Percentiles rank a stretch among this genome's conserved stretches.
Evolutionary conservation across 345 rosid species (phyloP).

Genomic region (Hypericum androsaemum): DNA sequence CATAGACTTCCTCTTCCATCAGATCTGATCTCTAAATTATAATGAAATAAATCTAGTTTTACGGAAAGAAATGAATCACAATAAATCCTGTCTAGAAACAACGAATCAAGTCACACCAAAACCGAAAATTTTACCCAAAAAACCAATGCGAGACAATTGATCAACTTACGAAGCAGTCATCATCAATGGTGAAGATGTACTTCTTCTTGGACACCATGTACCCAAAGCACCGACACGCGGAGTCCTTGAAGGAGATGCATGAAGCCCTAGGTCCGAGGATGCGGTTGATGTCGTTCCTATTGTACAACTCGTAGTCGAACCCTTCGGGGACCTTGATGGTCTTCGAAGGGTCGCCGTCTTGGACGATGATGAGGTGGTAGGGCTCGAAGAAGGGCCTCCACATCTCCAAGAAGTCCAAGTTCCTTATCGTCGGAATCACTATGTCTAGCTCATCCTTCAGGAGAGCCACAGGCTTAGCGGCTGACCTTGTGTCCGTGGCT

Average conservation of each 20-base stretch:
- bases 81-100: too few relatives aligned
- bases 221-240: constrained; percentile 49
- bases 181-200: constrained; percentile 47
- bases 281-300: constrained; percentile 40
- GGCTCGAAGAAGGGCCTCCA: constrained; percentile 47
- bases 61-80: too few relatives aligned
- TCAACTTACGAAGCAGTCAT: constrained; percentile 43
- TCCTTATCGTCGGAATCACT: constrained; percentile 39
- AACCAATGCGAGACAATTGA: background rate
- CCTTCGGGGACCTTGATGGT: constrained; percentile 44
- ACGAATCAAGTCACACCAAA: too few relatives aligned
- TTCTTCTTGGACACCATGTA: constrained; percentile 38
- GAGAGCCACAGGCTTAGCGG: constrained; percentile 3
- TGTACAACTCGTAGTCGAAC: constrained; percentile 44
- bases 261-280: constrained; percentile 48
- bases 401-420: constrained; percentile 44
- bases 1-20: too few relatives aligned
- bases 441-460: constrained; percentile 50
- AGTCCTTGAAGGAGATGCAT: constrained; percentile 50
- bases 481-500: too few relatives aligned
- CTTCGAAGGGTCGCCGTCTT: constrained; percentile 45
- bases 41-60: too few relatives aligned
- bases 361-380: constrained; percentile 44
- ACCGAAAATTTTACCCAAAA: too few relatives aligned
- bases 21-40: too few relatives aligned